These are phyloP conservation scores for Entomortierella beljakovae DNA, from an alignment of 192 early-diverging fungal genomes.

Conservation along the genomic window DNA sequence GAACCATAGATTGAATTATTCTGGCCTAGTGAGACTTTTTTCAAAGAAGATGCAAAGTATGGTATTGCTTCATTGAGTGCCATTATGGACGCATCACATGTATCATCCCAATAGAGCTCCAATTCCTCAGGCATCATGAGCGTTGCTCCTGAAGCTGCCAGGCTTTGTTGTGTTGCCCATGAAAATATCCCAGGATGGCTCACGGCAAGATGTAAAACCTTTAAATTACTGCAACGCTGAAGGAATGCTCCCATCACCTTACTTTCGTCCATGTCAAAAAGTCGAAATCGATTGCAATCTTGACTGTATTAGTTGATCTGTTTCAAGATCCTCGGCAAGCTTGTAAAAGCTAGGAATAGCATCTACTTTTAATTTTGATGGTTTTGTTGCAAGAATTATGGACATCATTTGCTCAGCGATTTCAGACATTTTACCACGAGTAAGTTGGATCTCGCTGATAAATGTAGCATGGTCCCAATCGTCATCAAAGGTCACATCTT, in stretches of 20 bases:
- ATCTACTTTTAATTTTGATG: neutral
- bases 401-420: neutral
- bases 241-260: conserved; percentile 12
- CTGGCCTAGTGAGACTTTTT: no score
- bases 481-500: no score
- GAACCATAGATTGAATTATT: no score
- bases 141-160: neutral
- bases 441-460: no score
- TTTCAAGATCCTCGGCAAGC: neutral
- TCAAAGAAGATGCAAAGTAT: no score
- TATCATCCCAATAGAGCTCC: no score
- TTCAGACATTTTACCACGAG: neutral
- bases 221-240: neutral
- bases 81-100: no score
- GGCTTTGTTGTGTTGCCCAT: neutral
- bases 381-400: neutral
- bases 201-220: neutral
- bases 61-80: no score
- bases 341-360: neutral
- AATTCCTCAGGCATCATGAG: no score
- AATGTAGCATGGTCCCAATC: no score
- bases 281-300: neutral
- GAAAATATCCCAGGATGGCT: neutral
- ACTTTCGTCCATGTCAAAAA: conserved; percentile 2
- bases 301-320: neutral